A percentile compares a stretch with the other conserved stretches of the same genome.
phyloP scores from a whole-genome alignment of 2,329 filamentous ascomycete genomes.

The Fusarium begoniae region DNA sequence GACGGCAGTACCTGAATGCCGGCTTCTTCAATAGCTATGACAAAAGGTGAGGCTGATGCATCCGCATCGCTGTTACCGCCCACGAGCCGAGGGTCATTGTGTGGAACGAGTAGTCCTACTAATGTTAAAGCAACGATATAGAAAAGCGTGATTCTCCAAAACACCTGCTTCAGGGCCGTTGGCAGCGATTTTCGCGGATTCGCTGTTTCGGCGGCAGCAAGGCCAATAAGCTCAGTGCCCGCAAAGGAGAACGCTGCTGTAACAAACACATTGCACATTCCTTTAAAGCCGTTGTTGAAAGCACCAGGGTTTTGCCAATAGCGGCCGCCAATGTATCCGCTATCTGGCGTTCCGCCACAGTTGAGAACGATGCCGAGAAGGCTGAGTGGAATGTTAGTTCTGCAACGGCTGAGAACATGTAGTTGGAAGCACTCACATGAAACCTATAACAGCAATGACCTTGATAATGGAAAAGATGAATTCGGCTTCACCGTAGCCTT shows the following conservation, averaged over 20 bases:
- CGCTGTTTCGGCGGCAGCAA: slow-evolving; percentile 81
- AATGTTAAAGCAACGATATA: slow-evolving; percentile 85
- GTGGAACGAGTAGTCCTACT: slow-evolving; percentile 84
- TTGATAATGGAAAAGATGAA: slow-evolving; percentile 90
- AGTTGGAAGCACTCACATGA: slow-evolving; percentile 69
- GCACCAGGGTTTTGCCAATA: slow-evolving; percentile 86
- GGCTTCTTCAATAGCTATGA: slow-evolving; percentile 88
- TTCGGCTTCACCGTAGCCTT: slow-evolving; percentile 89
- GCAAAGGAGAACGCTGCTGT: slow-evolving; percentile 81
- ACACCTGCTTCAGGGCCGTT: slow-evolving; percentile 90
- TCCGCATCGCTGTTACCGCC: slow-evolving; percentile 65
- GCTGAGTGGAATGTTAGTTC: slow-evolving; percentile 52
- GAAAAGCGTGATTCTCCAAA: slow-evolving; percentile 93
- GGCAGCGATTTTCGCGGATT: slow-evolving; percentile 84
- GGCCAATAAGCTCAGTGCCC: slow-evolving; percentile 78
- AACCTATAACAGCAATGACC: slow-evolving; percentile 84
- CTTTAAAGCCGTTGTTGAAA: slow-evolving; percentile 84
- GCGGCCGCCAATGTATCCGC: slow-evolving; percentile 80
- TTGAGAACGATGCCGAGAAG: slow-evolving; percentile 88
- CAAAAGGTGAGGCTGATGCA: slow-evolving; percentile 85
- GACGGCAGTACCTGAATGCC: slow-evolving; percentile 83
- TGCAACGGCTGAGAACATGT: slow-evolving; percentile 41
- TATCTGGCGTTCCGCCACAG: slow-evolving; percentile 77
- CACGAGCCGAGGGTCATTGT: slow-evolving; percentile 71
- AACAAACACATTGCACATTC: slow-evolving; percentile 81